Base-by-base conservation (phyloP, 202 grass and related monocot species). In the Setaria viridis region DNA sequence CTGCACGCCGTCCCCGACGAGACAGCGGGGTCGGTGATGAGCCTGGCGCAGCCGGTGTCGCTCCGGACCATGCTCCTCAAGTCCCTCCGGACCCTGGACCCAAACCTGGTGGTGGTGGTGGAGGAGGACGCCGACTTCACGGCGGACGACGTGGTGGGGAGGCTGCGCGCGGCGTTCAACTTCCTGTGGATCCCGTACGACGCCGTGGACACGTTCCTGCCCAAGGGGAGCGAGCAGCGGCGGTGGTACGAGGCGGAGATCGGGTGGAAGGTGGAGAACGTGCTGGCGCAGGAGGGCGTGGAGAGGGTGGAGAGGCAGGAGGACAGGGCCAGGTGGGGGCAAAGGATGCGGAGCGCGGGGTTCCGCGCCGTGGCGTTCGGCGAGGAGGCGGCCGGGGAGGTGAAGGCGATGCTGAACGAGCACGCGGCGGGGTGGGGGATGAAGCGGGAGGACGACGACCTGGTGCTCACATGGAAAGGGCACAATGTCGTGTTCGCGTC, bases 131-230 rank as follows among this genome's bases (percentile, higher is more conserved):
- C 92, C 11, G 97, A 99, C 77, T 93, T 99, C 82, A 99, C 94
- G 11, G 92, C 92, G 4, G 32, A n/a, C 16, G 97, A 99, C 88
- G 92, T 97, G 20, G 90, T 93, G 4, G 78, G 74, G 16, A 60
- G 97, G 88, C 85, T 99, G 16, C 85, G 94, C 34, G 87, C 97
- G 67, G 92, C 97, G 39, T 99, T 99, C 89, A 99, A 97, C 73
- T 99, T 90, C 76, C 71, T 99, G 48, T 99, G 97, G 97, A 99
- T 99, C 82, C 97, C 97, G 21, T 99, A 94, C 58, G 97, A 99
- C 88, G 92, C 97, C 2, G 89, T 94, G 37, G 97, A 99, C 85
- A 97, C 97, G 67, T 99, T 96, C 89, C 85, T 97, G 72, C 79
- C 87, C 46, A 91, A 92, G 72, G 97, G 92, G 13, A 97, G 94